These are phyloP conservation scores for Nothomitra cinnamomea DNA, from an alignment of 2,329 filamentous ascomycete genomes.

Conservation along the genomic window DNA sequence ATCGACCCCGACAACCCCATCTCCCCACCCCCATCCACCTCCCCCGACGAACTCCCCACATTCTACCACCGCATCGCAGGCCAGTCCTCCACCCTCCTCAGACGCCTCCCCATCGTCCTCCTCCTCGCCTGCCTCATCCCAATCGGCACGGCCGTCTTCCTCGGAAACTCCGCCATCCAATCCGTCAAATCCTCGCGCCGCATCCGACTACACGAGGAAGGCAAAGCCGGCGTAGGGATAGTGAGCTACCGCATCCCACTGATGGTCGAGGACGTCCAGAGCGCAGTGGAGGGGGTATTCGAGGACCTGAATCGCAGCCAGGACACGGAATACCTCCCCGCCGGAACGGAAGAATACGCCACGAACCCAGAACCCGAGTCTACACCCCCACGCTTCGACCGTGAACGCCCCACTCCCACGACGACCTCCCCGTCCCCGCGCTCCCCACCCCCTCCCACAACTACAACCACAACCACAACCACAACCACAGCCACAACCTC, in stretches of 20 bases:
- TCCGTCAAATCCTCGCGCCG: slow-evolving; percentile 56
- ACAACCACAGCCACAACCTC: no score
- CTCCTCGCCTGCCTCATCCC: slow-evolving; percentile 56
- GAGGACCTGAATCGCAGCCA: slow-evolving; percentile 55
- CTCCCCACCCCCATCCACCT: slow-evolving; percentile 22
- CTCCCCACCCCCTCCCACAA: neutral
- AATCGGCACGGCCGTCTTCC: slow-evolving; percentile 51
- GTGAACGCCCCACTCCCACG: neutral
- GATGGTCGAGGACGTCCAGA: slow-evolving; percentile 57
- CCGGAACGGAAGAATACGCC: slow-evolving; percentile 33
- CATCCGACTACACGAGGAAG: slow-evolving; percentile 59
- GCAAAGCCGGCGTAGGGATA: slow-evolving; percentile 48
- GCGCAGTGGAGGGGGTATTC: slow-evolving; percentile 60
- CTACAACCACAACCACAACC: no score
- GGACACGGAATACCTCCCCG: slow-evolving; percentile 51
- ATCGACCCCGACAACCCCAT: slow-evolving; percentile 51
- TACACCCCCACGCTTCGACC: neutral
- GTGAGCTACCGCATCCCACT: slow-evolving; percentile 60
- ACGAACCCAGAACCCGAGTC: neutral
- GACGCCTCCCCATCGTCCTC: slow-evolving; percentile 43
- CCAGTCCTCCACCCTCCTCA: slow-evolving; percentile 24
- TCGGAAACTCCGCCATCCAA: slow-evolving; percentile 62
- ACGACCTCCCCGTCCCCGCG: neutral
- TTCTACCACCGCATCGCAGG: slow-evolving; percentile 19
- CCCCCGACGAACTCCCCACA: slow-evolving; percentile 18